Percentiles rank a stretch among this genome's conserved stretches.
These are phyloP conservation scores for Russula lepida DNA, from an alignment of 768 basidiomycete species.

Conservation along the genomic window DNA sequence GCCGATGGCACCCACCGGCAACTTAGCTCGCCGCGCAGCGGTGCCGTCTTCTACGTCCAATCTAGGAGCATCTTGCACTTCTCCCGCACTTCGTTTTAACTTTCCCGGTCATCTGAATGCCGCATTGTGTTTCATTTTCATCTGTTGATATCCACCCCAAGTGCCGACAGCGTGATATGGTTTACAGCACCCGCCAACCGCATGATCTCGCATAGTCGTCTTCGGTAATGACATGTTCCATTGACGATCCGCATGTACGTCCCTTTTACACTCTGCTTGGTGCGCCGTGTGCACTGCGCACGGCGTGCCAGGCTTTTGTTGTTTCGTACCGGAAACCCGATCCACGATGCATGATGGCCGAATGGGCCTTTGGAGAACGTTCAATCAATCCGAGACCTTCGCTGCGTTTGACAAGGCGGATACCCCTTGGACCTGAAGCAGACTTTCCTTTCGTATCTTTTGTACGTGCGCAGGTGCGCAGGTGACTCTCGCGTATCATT, in stretches of 20 bases:
- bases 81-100: background rate
- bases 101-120: background rate
- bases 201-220: background rate
- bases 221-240: background rate
- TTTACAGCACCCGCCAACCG: background rate
- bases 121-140: background rate
- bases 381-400: constrained; percentile 4
- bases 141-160: background rate
- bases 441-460: constrained; percentile 5
- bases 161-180: background rate
- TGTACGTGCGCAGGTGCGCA: background rate
- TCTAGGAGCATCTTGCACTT: background rate
- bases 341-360: no score
- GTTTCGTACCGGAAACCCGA: background rate
- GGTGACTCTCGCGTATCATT: background rate
- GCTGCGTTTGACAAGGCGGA: background rate
- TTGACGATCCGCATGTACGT: background rate
- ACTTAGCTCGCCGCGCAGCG: background rate
- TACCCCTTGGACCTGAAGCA: background rate
- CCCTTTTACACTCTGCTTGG: background rate
- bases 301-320: background rate
- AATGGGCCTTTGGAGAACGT: background rate
- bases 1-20: background rate
- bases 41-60: background rate
- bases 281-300: background rate